phyloP scores from a whole-genome alignment of 805 yeast genomes.

The Zygosaccharomyces gambellarensis region DNA sequence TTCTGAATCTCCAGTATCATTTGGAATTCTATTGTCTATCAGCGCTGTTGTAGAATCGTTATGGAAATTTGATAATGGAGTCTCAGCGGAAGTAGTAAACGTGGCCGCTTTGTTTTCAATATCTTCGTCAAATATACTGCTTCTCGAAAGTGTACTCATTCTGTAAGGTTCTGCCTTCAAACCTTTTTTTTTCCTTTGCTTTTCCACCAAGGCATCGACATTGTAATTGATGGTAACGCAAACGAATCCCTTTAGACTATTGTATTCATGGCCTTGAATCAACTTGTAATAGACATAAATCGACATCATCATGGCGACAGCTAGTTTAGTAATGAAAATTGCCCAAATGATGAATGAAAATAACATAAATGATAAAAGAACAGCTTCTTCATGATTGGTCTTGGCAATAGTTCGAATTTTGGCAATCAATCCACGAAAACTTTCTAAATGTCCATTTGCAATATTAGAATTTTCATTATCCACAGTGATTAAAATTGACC shows the following conservation, averaged over 20 bases:
- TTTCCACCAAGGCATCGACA: slow-evolving; percentile 43
- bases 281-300: slow-evolving; percentile 48
- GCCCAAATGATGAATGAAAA: slow-evolving; percentile 72
- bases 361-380: slow-evolving; percentile 71
- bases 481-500: slow-evolving; percentile 41
- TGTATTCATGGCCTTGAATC: slow-evolving; percentile 36
- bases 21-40: background rate
- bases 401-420: slow-evolving; percentile 56
- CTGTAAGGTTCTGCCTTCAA: slow-evolving; percentile 6
- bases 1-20: background rate
- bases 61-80: background rate
- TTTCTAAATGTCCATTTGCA: slow-evolving; percentile 23
- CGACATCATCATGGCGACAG: slow-evolving; percentile 48
- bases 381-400: slow-evolving; percentile 57
- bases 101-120: slow-evolving; percentile 3
- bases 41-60: slow-evolving; percentile 10
- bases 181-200: slow-evolving; percentile 14
- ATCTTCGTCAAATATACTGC: slow-evolving; percentile 4
- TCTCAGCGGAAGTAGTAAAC: background rate
- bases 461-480: slow-evolving; percentile 27
- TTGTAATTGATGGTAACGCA: slow-evolving; percentile 54
- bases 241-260: slow-evolving; percentile 55
- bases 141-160: slow-evolving; percentile 1
- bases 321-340: slow-evolving; percentile 53
- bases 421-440: slow-evolving; percentile 32